Evolutionary conservation across 495 filamentous ascomycete species (phyloP).

Genomic region (Lasiosphaeris hirsuta): DNA sequence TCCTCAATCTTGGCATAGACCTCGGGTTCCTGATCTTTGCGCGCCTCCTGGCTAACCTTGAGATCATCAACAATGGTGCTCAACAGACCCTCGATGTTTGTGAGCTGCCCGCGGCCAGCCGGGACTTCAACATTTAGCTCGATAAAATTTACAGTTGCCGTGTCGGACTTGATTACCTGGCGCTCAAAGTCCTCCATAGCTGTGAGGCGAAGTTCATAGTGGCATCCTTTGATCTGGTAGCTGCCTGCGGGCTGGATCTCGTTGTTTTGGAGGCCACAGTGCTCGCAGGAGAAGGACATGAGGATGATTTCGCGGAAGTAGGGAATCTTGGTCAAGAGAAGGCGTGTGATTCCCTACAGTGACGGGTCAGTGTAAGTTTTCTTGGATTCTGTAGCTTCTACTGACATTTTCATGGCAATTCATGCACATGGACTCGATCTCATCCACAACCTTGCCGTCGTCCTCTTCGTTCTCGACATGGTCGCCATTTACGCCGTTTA

Average conservation of each 20-base stretch:
- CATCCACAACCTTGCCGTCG: slow-evolving; percentile 58
- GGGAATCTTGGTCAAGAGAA: slow-evolving; percentile 86
- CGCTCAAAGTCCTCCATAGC: slow-evolving; percentile 69
- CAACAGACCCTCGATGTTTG: slow-evolving; percentile 87
- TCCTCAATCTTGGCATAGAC: slow-evolving; percentile 69
- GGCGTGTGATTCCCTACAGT: slow-evolving; percentile 70
- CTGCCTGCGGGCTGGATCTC: slow-evolving; percentile 86
- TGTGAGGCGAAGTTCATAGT: slow-evolving; percentile 71
- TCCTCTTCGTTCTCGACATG: slow-evolving; percentile 37
- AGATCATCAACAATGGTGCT: slow-evolving; percentile 72
- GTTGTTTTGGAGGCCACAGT: slow-evolving; percentile 86
- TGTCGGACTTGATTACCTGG: slow-evolving; percentile 89
- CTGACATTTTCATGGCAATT: slow-evolving; percentile 71
- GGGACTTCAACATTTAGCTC: slow-evolving; percentile 91
- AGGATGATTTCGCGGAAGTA: slow-evolving; percentile 96
- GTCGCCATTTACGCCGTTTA: slow-evolving; percentile 11
- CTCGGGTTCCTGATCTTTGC: slow-evolving; percentile 71
- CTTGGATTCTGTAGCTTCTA: slow-evolving; percentile 1
- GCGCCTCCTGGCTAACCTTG: slow-evolving; percentile 65
- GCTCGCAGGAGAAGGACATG: slow-evolving; percentile 89
- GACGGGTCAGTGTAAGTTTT: slow-evolving; percentile 7
- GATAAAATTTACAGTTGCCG: slow-evolving; percentile 72
- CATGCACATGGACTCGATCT: slow-evolving; percentile 49
- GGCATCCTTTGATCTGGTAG: slow-evolving; percentile 84
- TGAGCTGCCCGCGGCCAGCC: slow-evolving; percentile 79